Conservation (phyloP, 2,329 filamentous ascomycete genomes). For the Alternaria gaisen region DNA sequence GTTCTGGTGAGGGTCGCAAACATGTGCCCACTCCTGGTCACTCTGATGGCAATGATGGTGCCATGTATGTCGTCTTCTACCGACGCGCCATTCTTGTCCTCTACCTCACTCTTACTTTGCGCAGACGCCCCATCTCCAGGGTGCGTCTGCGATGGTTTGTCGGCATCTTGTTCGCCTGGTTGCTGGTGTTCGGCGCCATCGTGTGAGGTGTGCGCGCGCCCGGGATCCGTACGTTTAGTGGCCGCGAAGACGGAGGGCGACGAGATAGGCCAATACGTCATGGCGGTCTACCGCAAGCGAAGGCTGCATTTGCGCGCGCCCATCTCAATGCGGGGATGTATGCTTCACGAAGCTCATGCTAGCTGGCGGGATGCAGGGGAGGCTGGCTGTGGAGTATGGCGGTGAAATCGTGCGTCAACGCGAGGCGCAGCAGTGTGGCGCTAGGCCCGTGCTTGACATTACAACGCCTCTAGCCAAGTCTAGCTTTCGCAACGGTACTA, state of each 20-base stretch:
- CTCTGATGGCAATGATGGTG: constrained; percentile 77
- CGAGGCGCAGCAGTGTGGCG: constrained; percentile 28
- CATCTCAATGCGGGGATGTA: constrained; percentile 43
- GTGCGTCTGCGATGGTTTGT: constrained; percentile 20
- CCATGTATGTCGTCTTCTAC: constrained; percentile 57
- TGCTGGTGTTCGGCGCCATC: constrained; percentile 57
- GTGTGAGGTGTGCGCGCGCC: constrained; percentile 67
- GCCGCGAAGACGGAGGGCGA: constrained; percentile 84
- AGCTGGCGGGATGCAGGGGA: constrained; percentile 35
- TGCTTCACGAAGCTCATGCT: constrained; percentile 31
- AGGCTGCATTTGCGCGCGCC: constrained; percentile 49
- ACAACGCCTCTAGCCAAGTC: too few relatives aligned
- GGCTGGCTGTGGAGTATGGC: constrained; percentile 35
- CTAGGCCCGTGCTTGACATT: constrained; percentile 16
- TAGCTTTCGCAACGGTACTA: too few relatives aligned
- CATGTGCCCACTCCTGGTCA: constrained; percentile 80
- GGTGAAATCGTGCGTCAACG: constrained; percentile 18
- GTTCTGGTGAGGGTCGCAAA: constrained; percentile 89
- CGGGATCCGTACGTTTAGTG: constrained; percentile 68
- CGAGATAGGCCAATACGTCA: constrained; percentile 92
- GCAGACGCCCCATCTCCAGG: constrained; percentile 21
- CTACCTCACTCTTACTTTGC: constrained; percentile 12
- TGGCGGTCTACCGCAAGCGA: constrained; percentile 51
- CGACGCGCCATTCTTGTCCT: constrained; percentile 24
- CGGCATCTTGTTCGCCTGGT: constrained; percentile 31